These are phyloP conservation scores for Bryum argenteum DNA, from an alignment of 225 moss, liverwort and hornwort species.

Conservation along the genomic window DNA sequence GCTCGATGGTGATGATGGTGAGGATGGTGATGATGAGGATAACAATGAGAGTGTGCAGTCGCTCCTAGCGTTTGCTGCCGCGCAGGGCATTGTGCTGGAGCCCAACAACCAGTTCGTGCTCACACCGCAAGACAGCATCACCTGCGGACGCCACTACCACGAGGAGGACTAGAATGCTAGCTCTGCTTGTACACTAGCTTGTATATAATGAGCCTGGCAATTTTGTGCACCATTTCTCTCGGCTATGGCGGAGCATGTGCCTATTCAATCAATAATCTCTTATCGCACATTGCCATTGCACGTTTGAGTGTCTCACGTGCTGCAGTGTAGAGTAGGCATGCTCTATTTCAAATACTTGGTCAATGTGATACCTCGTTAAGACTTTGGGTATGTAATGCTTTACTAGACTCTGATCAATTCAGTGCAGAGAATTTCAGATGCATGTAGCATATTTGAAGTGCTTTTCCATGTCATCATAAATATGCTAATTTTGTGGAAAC, in stretches of 20 bases:
- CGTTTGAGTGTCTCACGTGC: too few relatives aligned
- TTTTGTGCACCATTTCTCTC: neutral
- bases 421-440: too few relatives aligned
- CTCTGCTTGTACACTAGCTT: neutral
- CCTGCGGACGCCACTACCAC: slow-evolving; percentile 30
- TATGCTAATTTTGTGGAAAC: too few relatives aligned
- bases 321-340: too few relatives aligned
- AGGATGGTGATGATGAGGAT: neutral
- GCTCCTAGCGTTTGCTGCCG: neutral
- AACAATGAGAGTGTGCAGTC: neutral
- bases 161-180: neutral
- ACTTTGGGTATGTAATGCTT: too few relatives aligned
- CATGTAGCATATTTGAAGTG: too few relatives aligned
- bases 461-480: too few relatives aligned
- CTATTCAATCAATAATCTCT: too few relatives aligned
- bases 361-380: too few relatives aligned
- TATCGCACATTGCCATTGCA: too few relatives aligned
- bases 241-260: neutral
- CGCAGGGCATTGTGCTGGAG: slow-evolving; percentile 29
- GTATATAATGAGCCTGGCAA: neutral
- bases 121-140: slow-evolving; percentile 33
- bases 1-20: neutral
- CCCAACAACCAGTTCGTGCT: slow-evolving; percentile 26
- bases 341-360: too few relatives aligned
- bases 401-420: too few relatives aligned